Conservation (phyloP, 192 early-diverging fungal species). For the Radiomyces spectabilis region DNA sequence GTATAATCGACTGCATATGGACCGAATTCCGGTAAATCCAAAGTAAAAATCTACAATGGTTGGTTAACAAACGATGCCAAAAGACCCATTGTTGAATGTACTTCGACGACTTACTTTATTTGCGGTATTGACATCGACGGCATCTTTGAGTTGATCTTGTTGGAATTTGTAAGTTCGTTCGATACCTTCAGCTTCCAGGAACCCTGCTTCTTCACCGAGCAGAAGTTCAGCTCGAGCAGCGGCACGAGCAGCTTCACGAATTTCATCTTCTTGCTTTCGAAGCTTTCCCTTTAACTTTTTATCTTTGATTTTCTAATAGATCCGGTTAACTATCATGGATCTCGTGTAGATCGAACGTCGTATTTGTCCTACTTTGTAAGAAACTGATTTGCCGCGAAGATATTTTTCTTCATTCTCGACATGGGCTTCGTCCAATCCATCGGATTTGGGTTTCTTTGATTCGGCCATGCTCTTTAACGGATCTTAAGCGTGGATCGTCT, state of each 20-base stretch:
- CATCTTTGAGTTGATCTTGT: constrained; percentile 56
- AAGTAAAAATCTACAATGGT: constrained; percentile 74
- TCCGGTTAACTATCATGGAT: not conserved
- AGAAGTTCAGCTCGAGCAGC: constrained; percentile 78
- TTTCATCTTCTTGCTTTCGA: constrained; percentile 49
- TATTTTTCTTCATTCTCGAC: constrained; percentile 21
- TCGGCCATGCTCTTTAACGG: too few species aligned
- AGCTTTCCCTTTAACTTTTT: constrained; percentile 65
- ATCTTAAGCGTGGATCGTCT: too few species aligned
- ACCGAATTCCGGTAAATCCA: constrained; percentile 73
- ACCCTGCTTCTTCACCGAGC: constrained; percentile 69
- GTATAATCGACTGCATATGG: constrained; percentile 90
- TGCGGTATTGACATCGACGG: constrained; percentile 67
- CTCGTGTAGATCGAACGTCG: not conserved
- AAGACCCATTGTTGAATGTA: not conserved
- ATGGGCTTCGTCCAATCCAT: not conserved
- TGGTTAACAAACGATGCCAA: not conserved
- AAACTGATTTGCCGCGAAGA: constrained; percentile 2
- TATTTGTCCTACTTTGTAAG: constrained; percentile 5
- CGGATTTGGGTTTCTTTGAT: too few species aligned
- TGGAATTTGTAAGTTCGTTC: constrained; percentile 85
- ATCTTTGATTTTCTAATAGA: constrained; percentile 48
- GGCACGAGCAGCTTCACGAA: constrained; percentile 57
- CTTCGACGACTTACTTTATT: constrained; percentile 41
- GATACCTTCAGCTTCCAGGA: constrained; percentile 79